phyloP scores from a whole-genome alignment of 805 yeast species.

The Babjeviella inositovora region DNA sequence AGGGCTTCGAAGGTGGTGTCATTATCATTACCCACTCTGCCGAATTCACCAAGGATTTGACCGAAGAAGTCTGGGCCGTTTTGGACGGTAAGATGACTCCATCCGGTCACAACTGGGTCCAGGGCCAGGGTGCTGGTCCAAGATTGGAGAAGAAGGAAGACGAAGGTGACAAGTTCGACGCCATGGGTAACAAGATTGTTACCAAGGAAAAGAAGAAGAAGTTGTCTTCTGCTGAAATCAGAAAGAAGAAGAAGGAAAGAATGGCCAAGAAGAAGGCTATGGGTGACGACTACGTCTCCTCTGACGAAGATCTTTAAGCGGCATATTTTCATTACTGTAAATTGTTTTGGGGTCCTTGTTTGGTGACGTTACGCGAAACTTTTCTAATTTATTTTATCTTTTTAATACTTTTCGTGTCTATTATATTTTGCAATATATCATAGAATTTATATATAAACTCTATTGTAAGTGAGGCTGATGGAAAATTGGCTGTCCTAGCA shows the following conservation, averaged over 20 bases:
- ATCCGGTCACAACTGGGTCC: constrained; percentile 99
- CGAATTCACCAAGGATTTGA: constrained; percentile 97
- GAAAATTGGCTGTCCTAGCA: too few relatives aligned
- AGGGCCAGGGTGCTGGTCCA: constrained; percentile 99
- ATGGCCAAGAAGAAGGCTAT: constrained; percentile 99
- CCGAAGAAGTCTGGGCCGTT: constrained; percentile 99
- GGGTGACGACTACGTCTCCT: constrained; percentile 98
- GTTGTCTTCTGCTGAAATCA: constrained; percentile 96
- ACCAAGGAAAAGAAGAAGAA: constrained; percentile 92
- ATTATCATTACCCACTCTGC: constrained; percentile 99
- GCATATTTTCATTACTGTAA: constrained; percentile 1
- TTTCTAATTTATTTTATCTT: too few relatives aligned
- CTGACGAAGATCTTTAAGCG: constrained; percentile 72
- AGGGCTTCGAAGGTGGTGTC: constrained; percentile 99
- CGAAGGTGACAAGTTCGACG: constrained; percentile 97
- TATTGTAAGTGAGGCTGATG: too few relatives aligned
- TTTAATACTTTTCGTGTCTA: too few relatives aligned
- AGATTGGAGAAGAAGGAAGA: constrained; percentile 95
- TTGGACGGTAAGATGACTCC: constrained; percentile 97
- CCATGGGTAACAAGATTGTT: constrained; percentile 99
- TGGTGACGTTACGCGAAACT: too few relatives aligned
- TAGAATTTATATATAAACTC: too few relatives aligned
- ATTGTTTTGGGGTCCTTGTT: too few relatives aligned
- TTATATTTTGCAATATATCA: too few relatives aligned
- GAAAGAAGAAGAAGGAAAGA: constrained; percentile 99